These are phyloP conservation scores for Leccinellum albellum DNA, from an alignment of 768 basidiomycete genomes.

Conservation along the genomic window DNA sequence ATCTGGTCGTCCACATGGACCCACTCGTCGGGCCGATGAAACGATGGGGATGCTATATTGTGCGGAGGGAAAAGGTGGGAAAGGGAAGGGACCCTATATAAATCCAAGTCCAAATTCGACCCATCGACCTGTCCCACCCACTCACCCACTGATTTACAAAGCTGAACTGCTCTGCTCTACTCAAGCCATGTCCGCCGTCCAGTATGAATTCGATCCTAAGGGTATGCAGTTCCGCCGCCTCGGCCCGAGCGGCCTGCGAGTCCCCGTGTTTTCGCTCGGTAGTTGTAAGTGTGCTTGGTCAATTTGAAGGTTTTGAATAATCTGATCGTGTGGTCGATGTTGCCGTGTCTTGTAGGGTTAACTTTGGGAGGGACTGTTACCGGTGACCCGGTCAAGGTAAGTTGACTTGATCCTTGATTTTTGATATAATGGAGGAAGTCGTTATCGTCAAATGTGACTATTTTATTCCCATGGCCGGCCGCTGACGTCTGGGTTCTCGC, in stretches of 20 bases:
- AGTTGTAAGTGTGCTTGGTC: slow-evolving; percentile 34
- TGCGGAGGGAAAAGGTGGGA: neutral
- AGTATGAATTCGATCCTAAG: slow-evolving; percentile 37
- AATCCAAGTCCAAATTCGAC: neutral
- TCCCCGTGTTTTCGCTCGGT: slow-evolving; percentile 51
- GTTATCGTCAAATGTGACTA: neutral
- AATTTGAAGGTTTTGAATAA: neutral
- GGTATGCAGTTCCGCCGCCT: slow-evolving; percentile 40
- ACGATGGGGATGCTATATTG: neutral
- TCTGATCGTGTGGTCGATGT: neutral
- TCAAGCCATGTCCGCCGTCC: slow-evolving; percentile 23
- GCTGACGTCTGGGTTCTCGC: neutral
- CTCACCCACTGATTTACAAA: neutral
- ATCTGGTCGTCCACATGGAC: neutral
- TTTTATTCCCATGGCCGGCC: neutral
- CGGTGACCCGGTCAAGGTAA: slow-evolving; percentile 52
- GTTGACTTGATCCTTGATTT: no score
- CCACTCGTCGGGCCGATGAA: slow-evolving; percentile 4
- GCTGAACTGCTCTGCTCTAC: neutral
- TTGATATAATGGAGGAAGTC: neutral
- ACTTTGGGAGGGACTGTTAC: slow-evolving; percentile 45
- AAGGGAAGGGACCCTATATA: slow-evolving; percentile 14
- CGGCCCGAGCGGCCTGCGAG: slow-evolving; percentile 45
- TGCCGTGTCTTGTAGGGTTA: slow-evolving; percentile 30
- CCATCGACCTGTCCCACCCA: neutral